Base-by-base conservation (phyloP, 768 basidiomycete genomes). In the Asterophora lycoperdoides region DNA sequence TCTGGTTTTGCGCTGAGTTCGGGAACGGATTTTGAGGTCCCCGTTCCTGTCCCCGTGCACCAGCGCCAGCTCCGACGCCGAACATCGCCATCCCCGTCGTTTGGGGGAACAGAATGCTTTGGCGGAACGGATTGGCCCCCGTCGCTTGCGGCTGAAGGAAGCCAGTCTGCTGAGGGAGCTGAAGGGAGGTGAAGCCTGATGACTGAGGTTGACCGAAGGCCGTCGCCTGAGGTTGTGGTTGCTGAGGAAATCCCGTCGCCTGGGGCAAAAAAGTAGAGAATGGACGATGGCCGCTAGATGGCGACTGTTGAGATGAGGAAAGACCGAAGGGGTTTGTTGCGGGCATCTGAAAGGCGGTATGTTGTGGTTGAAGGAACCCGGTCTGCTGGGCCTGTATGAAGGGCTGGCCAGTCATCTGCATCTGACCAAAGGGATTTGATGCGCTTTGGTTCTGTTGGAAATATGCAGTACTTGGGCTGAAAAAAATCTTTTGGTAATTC, bases 41-140 rank as follows among this genome's bases (percentile, higher is more conserved):
- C 26, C 55, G 51, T 19, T 50, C 52, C 26, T 56, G 51, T 19
- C 51, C 52, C 48, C 34, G 48, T 23, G 52, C 45, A 41, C 52
- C 61, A 41, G 23, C 23, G 23, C 57, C 52, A 49, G 57, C 62
- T 44, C 59, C 65, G 17, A 51, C 56, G 50, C 63, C 69, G 49
- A 80, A 76, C 48, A 72, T 54, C 1, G 77, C 73, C 64, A 78
- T 70, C 2, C 83, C 81, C 3, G 83, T 87, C 7, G 71, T 68
- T 57, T 86, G 83, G 9, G 84, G 77, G 19, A 83, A 48, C 53
- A 91, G 64, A 75, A 84, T 78, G 56, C 79, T 88, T 64, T 90
- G 89, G 29, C 92, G 75, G 74, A 94, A 94, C 8, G 90, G 91
- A 65, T 93, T 93, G 36, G 73, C 68, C 15, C 83, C 86, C 8